Conservation (phyloP, 768 basidiomycete genomes). For the Cystoderma amianthinum region DNA sequence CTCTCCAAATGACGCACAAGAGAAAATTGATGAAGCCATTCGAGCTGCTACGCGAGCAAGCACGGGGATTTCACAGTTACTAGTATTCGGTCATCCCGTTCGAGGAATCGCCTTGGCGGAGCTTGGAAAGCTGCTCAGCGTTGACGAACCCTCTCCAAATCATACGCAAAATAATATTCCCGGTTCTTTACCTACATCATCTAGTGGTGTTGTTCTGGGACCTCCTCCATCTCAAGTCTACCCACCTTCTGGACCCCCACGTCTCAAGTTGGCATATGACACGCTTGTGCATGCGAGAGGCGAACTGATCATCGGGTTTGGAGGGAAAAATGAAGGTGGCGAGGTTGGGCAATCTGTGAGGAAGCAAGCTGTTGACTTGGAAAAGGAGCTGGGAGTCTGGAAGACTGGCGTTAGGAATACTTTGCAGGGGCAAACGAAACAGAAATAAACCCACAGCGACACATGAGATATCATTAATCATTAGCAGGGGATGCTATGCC, state of each 20-base stretch:
- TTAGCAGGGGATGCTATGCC: too few relatives aligned
- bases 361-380: conserved; percentile 50
- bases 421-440: background rate
- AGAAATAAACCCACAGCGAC: background rate
- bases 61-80: conserved; percentile 45
- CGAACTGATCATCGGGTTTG: conserved; percentile 69
- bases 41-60: conserved; percentile 46
- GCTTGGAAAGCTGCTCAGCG: conserved; percentile 72
- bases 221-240: conserved; percentile 24
- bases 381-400: conserved; percentile 74
- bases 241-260: conserved; percentile 60
- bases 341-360: conserved; percentile 59
- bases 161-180: conserved; percentile 6
- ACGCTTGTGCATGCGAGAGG: conserved; percentile 54
- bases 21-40: conserved; percentile 56
- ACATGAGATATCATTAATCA: too few relatives aligned
- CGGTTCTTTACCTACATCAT: conserved; percentile 8
- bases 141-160: conserved; percentile 60
- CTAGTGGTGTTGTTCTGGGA: conserved; percentile 3
- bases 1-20: conserved; percentile 23
- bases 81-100: conserved; percentile 67
- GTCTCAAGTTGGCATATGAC: conserved; percentile 59
- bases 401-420: conserved; percentile 52
- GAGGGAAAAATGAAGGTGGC: conserved; percentile 62
- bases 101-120: conserved; percentile 72